phyloP scores from a whole-genome alignment of 139 green algal genomes.

The Coccomyxa sp. region DNA sequence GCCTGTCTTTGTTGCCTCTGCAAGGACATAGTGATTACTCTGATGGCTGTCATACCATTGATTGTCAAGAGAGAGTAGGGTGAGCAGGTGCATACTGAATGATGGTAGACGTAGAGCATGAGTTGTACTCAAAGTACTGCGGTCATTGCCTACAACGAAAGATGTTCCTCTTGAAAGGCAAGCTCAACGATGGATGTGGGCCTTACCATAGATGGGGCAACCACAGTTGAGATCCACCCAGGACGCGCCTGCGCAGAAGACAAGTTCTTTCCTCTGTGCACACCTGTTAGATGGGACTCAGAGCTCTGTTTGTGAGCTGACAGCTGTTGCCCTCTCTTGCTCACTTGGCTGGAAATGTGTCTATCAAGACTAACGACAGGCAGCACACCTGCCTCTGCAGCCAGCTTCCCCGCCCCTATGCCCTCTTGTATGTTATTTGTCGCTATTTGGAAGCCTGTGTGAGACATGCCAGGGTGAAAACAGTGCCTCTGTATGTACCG shows the following conservation, averaged over 20 bases:
- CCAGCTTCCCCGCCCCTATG: slow-evolving; percentile 48
- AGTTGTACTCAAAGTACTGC: neutral
- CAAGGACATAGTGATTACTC: neutral
- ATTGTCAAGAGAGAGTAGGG: neutral
- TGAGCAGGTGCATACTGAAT: neutral
- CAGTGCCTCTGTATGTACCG: neutral
- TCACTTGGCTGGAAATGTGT: too few relatives aligned
- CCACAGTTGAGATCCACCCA: slow-evolving; percentile 87
- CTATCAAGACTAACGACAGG: too few relatives aligned
- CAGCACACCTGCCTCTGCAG: slow-evolving; percentile 47
- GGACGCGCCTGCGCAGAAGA: too few relatives aligned
- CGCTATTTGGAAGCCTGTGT: slow-evolving; percentile 61
- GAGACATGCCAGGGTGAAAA: neutral
- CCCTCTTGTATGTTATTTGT: slow-evolving; percentile 79
- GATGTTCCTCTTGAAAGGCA: too few relatives aligned
- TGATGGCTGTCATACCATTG: too few relatives aligned
- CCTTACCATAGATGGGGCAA: slow-evolving; percentile 72
- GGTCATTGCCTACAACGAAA: too few relatives aligned
- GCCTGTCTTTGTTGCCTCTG: slow-evolving; percentile 73
- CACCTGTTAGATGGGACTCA: too few relatives aligned
- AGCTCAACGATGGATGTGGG: too few relatives aligned
- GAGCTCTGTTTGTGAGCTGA: too few relatives aligned
- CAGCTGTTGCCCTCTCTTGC: too few relatives aligned
- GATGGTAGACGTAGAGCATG: neutral
- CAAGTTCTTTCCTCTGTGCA: too few relatives aligned